A percentile compares a stretch with the other conserved stretches of the same genome.
Conservation (phyloP, 805 yeast genomes). For the Ogataea methanolica region DNA sequence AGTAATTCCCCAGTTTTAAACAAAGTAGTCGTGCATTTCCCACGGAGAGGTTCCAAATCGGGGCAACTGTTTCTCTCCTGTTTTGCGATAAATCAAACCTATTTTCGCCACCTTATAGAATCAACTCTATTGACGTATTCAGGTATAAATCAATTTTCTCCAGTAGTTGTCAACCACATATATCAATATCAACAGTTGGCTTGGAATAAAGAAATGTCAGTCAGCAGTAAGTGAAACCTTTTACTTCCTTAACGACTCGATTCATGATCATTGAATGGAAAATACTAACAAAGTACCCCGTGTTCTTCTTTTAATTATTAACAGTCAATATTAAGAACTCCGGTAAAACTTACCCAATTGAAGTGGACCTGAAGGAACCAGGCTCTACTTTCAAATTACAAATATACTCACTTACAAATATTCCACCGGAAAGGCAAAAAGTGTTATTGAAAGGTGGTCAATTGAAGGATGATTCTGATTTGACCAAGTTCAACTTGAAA, state of each 20-base stretch:
- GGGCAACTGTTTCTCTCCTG: neutral
- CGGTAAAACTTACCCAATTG: slow-evolving; percentile 60
- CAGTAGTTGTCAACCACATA: too few species aligned
- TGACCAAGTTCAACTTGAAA: slow-evolving; percentile 52
- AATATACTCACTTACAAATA: slow-evolving; percentile 68
- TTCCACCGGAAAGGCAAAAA: slow-evolving; percentile 89
- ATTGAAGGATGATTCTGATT: slow-evolving; percentile 58
- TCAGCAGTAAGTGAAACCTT: slow-evolving; percentile 3
- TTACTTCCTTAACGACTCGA: too few species aligned
- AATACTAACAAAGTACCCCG: too few species aligned
- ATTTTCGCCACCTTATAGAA: neutral
- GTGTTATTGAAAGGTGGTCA: slow-evolving; percentile 88
- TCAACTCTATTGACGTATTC: too few species aligned
- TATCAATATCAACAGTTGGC: too few species aligned
- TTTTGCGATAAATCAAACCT: neutral
- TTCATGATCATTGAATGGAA: too few species aligned
- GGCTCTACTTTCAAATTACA: slow-evolving; percentile 64
- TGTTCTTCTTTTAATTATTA: neutral
- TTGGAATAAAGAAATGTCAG: neutral
- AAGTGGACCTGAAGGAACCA: slow-evolving; percentile 47
- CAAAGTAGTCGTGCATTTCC: too few species aligned
- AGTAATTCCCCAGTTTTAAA: too few species aligned
- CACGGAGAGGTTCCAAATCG: neutral
- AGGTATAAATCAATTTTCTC: too few species aligned
- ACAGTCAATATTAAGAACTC: slow-evolving; percentile 57